Conservation (phyloP, 768 basidiomycete species). For the Scleroderma bovista region DNA sequence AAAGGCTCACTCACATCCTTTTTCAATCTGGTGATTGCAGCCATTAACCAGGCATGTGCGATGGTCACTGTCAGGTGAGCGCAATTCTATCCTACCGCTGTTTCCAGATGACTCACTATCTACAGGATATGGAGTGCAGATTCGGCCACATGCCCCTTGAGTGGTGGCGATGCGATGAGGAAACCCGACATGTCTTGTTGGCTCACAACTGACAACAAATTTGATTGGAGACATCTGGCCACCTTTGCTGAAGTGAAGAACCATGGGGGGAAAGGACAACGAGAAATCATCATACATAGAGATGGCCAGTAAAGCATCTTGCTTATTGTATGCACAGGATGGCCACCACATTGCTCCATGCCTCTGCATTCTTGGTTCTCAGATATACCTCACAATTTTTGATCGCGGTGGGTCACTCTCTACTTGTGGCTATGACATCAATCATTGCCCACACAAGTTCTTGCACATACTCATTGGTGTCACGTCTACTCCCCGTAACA, state of each 20-base stretch:
- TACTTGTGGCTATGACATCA: background rate
- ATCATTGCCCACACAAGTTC: background rate
- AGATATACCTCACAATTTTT: background rate
- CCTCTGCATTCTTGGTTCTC: background rate
- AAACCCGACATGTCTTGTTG: background rate
- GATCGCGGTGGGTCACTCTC: background rate
- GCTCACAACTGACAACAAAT: background rate
- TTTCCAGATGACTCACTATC: background rate
- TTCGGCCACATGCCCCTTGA: background rate
- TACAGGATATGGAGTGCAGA: background rate
- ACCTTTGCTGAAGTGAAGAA: background rate
- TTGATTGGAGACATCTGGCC: background rate
- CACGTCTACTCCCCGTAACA: background rate
- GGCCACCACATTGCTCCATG: background rate
- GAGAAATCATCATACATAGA: background rate
- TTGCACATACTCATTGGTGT: background rate
- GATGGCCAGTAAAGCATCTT: background rate
- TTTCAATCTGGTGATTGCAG: background rate
- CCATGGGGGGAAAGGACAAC: background rate
- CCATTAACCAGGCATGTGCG: background rate
- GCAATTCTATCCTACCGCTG: background rate
- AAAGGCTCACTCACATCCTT: background rate
- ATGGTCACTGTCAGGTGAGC: background rate
- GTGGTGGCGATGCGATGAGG: background rate
- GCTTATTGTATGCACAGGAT: slow-evolving; percentile 1